Base-by-base conservation (phyloP, 805 yeast genomes). In the Monosporozyma yasuniensis region DNA sequence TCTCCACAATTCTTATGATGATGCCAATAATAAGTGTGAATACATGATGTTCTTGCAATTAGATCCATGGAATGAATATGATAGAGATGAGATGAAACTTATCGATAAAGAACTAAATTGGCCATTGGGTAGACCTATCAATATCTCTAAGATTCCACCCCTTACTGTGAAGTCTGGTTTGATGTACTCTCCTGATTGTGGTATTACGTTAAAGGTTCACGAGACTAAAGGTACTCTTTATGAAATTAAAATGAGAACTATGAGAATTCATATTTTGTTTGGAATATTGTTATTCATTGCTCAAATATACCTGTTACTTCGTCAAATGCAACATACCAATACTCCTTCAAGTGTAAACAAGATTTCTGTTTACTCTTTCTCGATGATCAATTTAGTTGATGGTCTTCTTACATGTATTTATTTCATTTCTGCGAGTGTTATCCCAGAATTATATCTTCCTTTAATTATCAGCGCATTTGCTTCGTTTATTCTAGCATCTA, bases 121-220 rank as follows among this genome's bases (percentile, higher is more conserved):
- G 53, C 97, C 96, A 1, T 61, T 77, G n/a, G 97, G 97, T 0
- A 71, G 85, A 52, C 96, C 96, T 1, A 75, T 81, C 14, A 73
- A 76, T 16, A 55, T 69, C 23, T 56, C 66, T 11, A 52, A 60
- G 1, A 61, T 83, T 4, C 96, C 96, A 0, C 58, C 65, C 0
- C 55, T 90, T 16, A 68, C 68, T 30, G 58, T 90, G 9, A 63
- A 74, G 2, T 66, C 75, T 10, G 88, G 84, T 6, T 54, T 87
- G 12, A 52, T 87, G 18, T 89, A 86, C 60, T 87, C 96, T 0
- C 97, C 97, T 0, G 96, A 90, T 61, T 90, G 98, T 71, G 95
- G 90, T 0, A 60, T 83, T 2, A 61, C 76, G 2, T 52, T 87
- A 4, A 63, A 67, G 5, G 41, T 76, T 6, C 63, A 64, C 7